Conservation (phyloP, 2,329 filamentous ascomycete genomes). For the Metarhizium humberi region DNA sequence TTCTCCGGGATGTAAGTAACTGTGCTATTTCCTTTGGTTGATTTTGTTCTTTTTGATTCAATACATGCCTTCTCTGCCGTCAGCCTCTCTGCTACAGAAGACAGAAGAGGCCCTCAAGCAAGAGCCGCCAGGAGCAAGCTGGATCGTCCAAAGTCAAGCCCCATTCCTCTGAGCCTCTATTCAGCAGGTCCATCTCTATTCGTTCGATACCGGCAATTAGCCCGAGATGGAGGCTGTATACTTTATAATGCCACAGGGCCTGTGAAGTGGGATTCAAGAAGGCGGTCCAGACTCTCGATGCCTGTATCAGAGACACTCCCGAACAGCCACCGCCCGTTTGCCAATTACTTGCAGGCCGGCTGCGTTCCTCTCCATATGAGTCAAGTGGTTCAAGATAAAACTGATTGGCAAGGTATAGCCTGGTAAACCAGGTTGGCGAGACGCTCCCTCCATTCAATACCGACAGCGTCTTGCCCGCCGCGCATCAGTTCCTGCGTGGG, state of each 20-base stretch:
- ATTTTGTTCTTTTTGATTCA: background rate
- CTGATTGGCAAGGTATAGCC: too few species aligned
- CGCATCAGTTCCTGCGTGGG: too few species aligned
- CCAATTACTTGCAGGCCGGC: too few species aligned
- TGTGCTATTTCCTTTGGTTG: background rate
- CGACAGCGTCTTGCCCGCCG: too few species aligned
- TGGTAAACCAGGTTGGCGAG: too few species aligned
- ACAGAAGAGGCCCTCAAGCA: background rate
- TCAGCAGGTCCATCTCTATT: background rate
- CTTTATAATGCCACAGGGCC: background rate
- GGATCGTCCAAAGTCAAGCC: background rate
- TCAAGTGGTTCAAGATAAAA: too few species aligned
- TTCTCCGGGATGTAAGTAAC: conserved; percentile 53
- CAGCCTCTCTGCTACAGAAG: background rate
- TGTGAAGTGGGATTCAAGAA: too few species aligned
- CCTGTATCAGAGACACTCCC: too few species aligned
- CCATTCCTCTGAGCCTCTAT: background rate
- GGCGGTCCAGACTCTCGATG: too few species aligned
- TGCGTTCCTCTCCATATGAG: too few species aligned
- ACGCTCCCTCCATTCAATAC: too few species aligned
- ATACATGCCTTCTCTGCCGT: background rate
- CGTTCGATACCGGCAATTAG: background rate
- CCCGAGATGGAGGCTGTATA: background rate
- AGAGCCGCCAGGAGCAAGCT: background rate
- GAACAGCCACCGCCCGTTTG: too few species aligned